phyloP scores from a whole-genome alignment of 2,329 filamentous ascomycete genomes.

The Ophiostoma tasmaniense region DNA sequence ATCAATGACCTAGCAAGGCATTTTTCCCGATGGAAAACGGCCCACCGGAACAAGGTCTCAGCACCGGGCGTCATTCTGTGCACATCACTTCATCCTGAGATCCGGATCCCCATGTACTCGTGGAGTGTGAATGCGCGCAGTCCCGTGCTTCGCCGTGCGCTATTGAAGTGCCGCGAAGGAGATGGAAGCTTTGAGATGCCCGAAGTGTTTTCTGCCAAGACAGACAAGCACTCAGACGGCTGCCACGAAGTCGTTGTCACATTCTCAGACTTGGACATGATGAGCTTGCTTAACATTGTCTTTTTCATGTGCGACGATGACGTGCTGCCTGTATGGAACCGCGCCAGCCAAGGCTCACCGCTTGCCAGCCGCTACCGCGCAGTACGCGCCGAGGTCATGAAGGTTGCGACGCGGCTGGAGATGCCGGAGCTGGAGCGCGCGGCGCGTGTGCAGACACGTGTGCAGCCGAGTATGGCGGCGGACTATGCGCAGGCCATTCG shows the following conservation, averaged over 20 bases:
- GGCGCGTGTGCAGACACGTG: slow-evolving; percentile 63
- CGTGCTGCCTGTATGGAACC: slow-evolving; percentile 79
- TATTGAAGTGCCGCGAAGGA: slow-evolving; percentile 48
- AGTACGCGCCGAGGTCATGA: slow-evolving; percentile 80
- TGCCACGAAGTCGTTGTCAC: slow-evolving; percentile 44
- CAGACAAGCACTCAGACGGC: slow-evolving; percentile 31
- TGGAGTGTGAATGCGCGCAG: slow-evolving; percentile 74
- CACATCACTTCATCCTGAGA: slow-evolving; percentile 55
- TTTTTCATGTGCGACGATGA: slow-evolving; percentile 75
- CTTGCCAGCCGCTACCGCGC: slow-evolving; percentile 68
- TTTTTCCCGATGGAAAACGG: slow-evolving; percentile 23
- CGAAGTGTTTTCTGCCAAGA: slow-evolving; percentile 52
- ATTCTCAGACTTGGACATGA: slow-evolving; percentile 62
- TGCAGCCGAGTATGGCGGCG: slow-evolving; percentile 53
- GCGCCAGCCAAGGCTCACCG: slow-evolving; percentile 55
- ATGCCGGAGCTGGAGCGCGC: slow-evolving; percentile 66
- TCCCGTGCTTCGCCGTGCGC: slow-evolving; percentile 52
- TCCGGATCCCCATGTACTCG: slow-evolving; percentile 71
- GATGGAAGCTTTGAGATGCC: slow-evolving; percentile 46
- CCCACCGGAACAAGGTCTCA: slow-evolving; percentile 28
- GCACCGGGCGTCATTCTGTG: slow-evolving; percentile 38
- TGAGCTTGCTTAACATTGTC: slow-evolving; percentile 70
- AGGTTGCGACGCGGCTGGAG: slow-evolving; percentile 50
- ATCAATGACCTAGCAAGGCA: not conserved
- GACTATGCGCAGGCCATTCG: slow-evolving; percentile 65